phyloP scores from a whole-genome alignment of 1,139 yeast species.

The Lodderomyces theae region DNA sequence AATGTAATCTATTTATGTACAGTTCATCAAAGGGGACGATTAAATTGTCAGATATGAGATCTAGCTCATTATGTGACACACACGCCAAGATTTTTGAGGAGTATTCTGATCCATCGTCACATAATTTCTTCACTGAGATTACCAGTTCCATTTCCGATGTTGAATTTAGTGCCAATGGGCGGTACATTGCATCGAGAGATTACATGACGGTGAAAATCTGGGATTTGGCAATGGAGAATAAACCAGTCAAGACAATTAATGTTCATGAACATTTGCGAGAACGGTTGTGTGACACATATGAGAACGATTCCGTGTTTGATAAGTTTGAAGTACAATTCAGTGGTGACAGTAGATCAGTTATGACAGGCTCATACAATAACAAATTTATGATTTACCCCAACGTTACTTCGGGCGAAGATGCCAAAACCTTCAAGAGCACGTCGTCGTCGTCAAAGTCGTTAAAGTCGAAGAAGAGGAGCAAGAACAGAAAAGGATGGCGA shows the following conservation, averaged over 20 bases:
- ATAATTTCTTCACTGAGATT: conserved; percentile 95
- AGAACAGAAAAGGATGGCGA: conserved; percentile 22
- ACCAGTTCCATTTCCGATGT: conserved; percentile 94
- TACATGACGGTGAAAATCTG: conserved; percentile 96
- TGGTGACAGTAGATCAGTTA: conserved; percentile 88
- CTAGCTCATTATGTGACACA: conserved; percentile 88
- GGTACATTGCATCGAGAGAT: conserved; percentile 93
- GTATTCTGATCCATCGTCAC: conserved; percentile 87
- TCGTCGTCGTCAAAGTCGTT: conserved; percentile 6
- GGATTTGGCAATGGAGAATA: conserved; percentile 97
- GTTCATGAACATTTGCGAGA: conserved; percentile 95
- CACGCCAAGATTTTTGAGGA: conserved; percentile 92
- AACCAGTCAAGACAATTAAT: conserved; percentile 89
- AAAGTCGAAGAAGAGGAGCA: conserved; percentile 17
- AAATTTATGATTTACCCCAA: conserved; percentile 96
- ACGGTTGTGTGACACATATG: conserved; percentile 93
- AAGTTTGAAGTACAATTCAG: conserved; percentile 95
- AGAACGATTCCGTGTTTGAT: conserved; percentile 97
- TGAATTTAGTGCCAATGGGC: conserved; percentile 87
- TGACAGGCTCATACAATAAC: conserved; percentile 98
- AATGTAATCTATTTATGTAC: conserved; percentile 94
- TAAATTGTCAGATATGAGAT: conserved; percentile 95
- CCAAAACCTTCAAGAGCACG: conserved; percentile 12
- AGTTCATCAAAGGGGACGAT: conserved; percentile 96
- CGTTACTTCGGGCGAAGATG: conserved; percentile 24